Evolutionary conservation across 1,284 basidiomycete species (phyloP).

Genomic region (Heterobasidion irregulare): DNA sequence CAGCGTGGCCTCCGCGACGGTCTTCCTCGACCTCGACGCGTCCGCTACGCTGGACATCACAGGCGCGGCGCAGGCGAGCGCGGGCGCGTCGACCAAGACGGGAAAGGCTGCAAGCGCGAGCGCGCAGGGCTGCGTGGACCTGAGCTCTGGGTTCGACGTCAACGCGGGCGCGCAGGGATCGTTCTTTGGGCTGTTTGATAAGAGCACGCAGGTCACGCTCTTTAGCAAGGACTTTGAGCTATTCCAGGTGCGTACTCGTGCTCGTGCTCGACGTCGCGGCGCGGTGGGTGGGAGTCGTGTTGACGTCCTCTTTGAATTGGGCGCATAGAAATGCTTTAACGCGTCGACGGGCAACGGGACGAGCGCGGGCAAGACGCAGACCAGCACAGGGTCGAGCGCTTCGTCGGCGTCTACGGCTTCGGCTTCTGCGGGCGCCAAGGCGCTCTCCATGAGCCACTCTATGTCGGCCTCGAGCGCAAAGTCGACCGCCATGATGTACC

Average conservation of each 20-base stretch:
- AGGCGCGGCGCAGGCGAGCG: neutral
- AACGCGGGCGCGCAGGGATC: conserved; percentile 18
- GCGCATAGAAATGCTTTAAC: neutral
- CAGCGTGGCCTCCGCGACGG: conserved; percentile 20
- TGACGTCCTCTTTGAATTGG: no score
- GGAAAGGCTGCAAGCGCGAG: neutral
- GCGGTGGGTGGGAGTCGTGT: no score
- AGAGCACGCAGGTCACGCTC: conserved; percentile 14
- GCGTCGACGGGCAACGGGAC: neutral
- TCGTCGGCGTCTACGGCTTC: no score
- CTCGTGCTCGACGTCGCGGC: no score
- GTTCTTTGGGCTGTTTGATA: conserved; percentile 21
- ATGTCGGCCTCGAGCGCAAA: no score
- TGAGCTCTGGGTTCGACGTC: conserved; percentile 16
- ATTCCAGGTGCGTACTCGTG: conserved; percentile 14
- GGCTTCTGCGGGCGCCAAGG: no score
- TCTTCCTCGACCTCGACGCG: conserved; percentile 36
- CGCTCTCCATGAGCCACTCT: no score
- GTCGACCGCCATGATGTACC: no score
- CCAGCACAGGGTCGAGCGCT: no score
- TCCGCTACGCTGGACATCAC: neutral
- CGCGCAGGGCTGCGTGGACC: conserved; percentile 18
- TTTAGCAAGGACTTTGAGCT: conserved; percentile 20
- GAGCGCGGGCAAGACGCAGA: no score
- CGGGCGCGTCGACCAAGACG: neutral